Evolutionary conservation across 495 filamentous ascomycete genomes (phyloP).

Genomic region (Hypomontagnella submonticulosa): DNA sequence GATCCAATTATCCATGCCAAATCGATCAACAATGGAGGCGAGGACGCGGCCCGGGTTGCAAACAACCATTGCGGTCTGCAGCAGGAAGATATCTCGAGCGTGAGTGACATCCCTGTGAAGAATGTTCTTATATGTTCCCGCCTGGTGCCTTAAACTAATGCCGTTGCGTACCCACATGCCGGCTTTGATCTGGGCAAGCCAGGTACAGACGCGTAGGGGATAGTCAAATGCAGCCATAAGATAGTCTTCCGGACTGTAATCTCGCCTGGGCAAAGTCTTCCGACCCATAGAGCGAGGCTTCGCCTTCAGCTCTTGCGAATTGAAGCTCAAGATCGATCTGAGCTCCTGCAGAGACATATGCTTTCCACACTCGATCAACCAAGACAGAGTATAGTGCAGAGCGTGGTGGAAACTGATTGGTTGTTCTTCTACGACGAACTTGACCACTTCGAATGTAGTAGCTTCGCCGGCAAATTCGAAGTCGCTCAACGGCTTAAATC

Average conservation of each 20-base stretch:
- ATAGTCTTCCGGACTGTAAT: conserved; percentile 75
- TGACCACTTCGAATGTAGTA: conserved; percentile 76
- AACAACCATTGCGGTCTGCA: conserved; percentile 89
- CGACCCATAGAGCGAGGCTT: conserved; percentile 65
- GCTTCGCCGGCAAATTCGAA: conserved; percentile 81
- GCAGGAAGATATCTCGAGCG: conserved; percentile 92
- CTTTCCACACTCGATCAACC: conserved; percentile 92
- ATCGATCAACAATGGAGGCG: conserved; percentile 90
- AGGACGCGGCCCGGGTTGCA: conserved; percentile 87
- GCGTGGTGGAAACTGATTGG: conserved; percentile 98
- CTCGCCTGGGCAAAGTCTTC: conserved; percentile 61
- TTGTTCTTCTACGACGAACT: conserved; percentile 86
- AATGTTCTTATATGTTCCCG: conserved; percentile 89
- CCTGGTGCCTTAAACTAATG: conserved; percentile 92
- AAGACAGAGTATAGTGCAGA: conserved; percentile 96
- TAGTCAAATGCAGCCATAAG: conserved; percentile 91
- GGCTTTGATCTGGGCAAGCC: conserved; percentile 97
- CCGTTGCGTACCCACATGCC: conserved; percentile 99
- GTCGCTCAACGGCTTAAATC: conserved; percentile 78
- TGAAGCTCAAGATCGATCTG: conserved; percentile 71
- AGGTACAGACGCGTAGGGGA: conserved; percentile 90
- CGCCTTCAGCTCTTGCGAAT: conserved; percentile 66
- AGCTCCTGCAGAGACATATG: conserved; percentile 74
- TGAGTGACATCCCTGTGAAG: conserved; percentile 89
- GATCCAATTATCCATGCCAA: conserved; percentile 90